These are phyloP conservation scores for Botrytis cinerea DNA, from an alignment of 2,329 filamentous ascomycete genomes.

Conservation along the genomic window DNA sequence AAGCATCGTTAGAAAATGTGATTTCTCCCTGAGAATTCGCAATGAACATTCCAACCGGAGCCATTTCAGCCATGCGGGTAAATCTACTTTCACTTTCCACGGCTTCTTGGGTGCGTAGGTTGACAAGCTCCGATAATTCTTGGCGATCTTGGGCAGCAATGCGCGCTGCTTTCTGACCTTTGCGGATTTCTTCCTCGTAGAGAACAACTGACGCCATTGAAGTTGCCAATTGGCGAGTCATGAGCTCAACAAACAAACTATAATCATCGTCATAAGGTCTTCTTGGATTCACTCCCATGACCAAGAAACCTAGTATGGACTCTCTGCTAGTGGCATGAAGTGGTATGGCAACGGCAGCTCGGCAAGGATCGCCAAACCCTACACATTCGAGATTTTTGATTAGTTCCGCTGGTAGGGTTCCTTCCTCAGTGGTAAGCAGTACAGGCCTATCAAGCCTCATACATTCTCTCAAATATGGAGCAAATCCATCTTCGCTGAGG, in stretches of 20 bases:
- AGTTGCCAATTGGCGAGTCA: slow-evolving; percentile 75
- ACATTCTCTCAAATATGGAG: slow-evolving; percentile 74
- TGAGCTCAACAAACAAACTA: slow-evolving; percentile 71
- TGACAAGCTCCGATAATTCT: slow-evolving; percentile 74
- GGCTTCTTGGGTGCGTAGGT: slow-evolving; percentile 62
- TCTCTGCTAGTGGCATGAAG: slow-evolving; percentile 75
- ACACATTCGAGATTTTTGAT: slow-evolving; percentile 68
- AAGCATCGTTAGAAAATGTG: slow-evolving; percentile 81
- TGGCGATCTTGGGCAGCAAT: slow-evolving; percentile 76
- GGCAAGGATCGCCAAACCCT: slow-evolving; percentile 70
- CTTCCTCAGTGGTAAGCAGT: slow-evolving; percentile 65
- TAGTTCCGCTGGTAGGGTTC: slow-evolving; percentile 64
- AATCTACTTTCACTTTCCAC: slow-evolving; percentile 75
- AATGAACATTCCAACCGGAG: slow-evolving; percentile 69
- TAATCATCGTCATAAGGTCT: slow-evolving; percentile 82
- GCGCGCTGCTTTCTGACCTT: slow-evolving; percentile 71
- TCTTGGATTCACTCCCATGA: slow-evolving; percentile 76
- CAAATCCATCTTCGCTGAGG: slow-evolving; percentile 70
- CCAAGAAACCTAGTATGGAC: slow-evolving; percentile 72
- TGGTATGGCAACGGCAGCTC: slow-evolving; percentile 73
- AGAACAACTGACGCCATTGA: slow-evolving; percentile 79
- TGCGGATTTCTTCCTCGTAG: slow-evolving; percentile 79
- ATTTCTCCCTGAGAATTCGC: slow-evolving; percentile 71
- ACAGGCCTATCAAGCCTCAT: slow-evolving; percentile 68
- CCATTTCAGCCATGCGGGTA: slow-evolving; percentile 50